phyloP scores from a whole-genome alignment of 169 alveolate genomes.

The Plasmodium relictum region DNA sequence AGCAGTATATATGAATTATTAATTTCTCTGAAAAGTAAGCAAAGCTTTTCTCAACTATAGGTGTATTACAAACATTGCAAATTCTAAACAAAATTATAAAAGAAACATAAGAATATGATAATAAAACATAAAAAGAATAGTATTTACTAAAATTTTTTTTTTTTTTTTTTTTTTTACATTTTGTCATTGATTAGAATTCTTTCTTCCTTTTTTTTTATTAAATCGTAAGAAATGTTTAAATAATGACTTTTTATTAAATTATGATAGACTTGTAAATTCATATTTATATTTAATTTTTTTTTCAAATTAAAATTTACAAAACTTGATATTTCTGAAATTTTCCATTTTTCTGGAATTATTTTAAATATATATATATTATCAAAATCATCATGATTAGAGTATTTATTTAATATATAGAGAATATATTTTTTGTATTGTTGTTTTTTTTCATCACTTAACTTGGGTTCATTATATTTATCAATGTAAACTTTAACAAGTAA shows the following conservation, averaged over 20 bases:
- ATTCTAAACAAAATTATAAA: conserved; percentile 2
- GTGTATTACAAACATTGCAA: conserved; percentile 34
- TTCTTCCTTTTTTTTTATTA: conserved; percentile 26
- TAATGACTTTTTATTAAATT: conserved; percentile 30
- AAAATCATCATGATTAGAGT: conserved; percentile 43
- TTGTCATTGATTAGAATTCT: conserved; percentile 25
- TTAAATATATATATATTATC: conserved; percentile 25
- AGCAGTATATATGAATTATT: conserved; percentile 26
- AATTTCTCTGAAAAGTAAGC: conserved; percentile 41
- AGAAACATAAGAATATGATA: not conserved
- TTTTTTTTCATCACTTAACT: not conserved
- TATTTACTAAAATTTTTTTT: not conserved
- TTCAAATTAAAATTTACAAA: conserved; percentile 16
- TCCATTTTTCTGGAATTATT: conserved; percentile 54
- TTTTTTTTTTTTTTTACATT: conserved; percentile 6
- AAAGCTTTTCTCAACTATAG: conserved; percentile 29
- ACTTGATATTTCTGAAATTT: conserved; percentile 17
- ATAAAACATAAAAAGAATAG: not conserved
- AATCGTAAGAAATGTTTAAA: conserved; percentile 25
- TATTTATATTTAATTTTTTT: conserved; percentile 21
- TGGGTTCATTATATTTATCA: conserved; percentile 20
- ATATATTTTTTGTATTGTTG: conserved; percentile 30
- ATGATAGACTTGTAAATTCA: conserved; percentile 48
- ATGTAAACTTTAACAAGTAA: conserved; percentile 43
- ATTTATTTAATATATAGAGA: conserved; percentile 32